Evolutionary conservation across 2,329 filamentous ascomycete genomes (phyloP).

Genomic region (Ophiocordyceps robertsii): DNA sequence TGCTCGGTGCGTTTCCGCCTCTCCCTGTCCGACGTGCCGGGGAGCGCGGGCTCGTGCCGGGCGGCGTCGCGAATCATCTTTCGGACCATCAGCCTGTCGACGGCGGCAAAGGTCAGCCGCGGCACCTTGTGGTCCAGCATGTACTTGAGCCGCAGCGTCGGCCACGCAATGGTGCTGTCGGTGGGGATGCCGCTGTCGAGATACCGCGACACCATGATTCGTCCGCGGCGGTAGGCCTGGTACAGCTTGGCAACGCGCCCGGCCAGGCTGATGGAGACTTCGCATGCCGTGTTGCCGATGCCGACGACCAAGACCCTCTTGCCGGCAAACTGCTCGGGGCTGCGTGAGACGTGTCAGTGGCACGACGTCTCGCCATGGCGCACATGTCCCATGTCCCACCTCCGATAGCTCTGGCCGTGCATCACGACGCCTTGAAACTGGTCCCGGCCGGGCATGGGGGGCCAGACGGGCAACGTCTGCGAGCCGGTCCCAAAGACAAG

Average conservation of each 20-base stretch:
- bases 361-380: not conserved
- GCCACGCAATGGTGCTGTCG: constrained; percentile 2
- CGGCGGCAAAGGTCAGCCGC: not conserved
- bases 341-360: not conserved
- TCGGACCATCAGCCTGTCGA: not conserved
- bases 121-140: constrained; percentile 1
- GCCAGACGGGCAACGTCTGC: constrained; percentile 21
- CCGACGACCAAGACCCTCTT: constrained; percentile 31
- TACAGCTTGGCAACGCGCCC: constrained; percentile 10
- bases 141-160: constrained; percentile 2
- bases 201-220: constrained; percentile 8
- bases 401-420: constrained; percentile 5
- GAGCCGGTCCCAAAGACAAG: constrained; percentile 22
- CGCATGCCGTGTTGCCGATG: constrained; percentile 24
- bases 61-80: constrained; percentile 3
- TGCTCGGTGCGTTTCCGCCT: not conserved
- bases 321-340: constrained; percentile 9
- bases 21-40: not conserved
- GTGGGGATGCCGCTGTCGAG: constrained; percentile 2
- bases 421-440: constrained; percentile 16
- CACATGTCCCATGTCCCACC: not conserved
- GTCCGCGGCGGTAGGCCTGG: constrained; percentile 12
- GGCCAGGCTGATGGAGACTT: constrained; percentile 17
- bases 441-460: constrained; percentile 17
- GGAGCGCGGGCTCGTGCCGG: not conserved